phyloP scores from a whole-genome alignment of 768 basidiomycete genomes.

The Baorangia bicolor region DNA sequence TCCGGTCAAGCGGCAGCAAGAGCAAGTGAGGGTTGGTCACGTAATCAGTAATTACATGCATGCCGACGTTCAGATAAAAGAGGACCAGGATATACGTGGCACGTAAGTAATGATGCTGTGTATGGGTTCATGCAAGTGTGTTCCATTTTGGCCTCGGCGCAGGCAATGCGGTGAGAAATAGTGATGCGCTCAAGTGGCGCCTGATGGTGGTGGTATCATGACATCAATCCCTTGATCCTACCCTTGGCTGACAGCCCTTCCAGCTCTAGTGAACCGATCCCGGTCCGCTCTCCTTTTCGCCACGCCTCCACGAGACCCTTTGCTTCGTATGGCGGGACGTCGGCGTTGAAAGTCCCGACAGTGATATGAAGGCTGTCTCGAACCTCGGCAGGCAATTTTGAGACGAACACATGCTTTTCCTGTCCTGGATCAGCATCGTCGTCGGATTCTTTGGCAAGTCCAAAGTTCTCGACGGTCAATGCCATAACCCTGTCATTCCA shows the following conservation, averaged over 20 bases:
- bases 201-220: constrained; percentile 3
- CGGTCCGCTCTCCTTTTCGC: constrained; percentile 36
- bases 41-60: background rate
- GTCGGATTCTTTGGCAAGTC: constrained; percentile 32
- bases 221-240: constrained; percentile 28
- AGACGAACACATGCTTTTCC: constrained; percentile 47
- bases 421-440: constrained; percentile 31
- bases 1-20: background rate
- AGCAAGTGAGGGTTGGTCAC: background rate
- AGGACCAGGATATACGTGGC: background rate
- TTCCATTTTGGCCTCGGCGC: background rate
- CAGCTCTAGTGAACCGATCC: constrained; percentile 31
- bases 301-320: constrained; percentile 59
- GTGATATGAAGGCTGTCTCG: constrained; percentile 75
- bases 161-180: background rate
- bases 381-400: constrained; percentile 45
- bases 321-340: constrained; percentile 67
- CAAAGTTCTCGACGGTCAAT: constrained; percentile 62
- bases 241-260: constrained; percentile 30
- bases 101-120: background rate
- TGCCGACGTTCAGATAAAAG: too few species aligned
- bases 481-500: constrained; percentile 85
- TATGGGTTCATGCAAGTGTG: background rate
- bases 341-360: constrained; percentile 63
- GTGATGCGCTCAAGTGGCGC: too few species aligned